Conservation (phyloP, 176 grass and related monocot species). For the Bothriochloa decipiens region DNA sequence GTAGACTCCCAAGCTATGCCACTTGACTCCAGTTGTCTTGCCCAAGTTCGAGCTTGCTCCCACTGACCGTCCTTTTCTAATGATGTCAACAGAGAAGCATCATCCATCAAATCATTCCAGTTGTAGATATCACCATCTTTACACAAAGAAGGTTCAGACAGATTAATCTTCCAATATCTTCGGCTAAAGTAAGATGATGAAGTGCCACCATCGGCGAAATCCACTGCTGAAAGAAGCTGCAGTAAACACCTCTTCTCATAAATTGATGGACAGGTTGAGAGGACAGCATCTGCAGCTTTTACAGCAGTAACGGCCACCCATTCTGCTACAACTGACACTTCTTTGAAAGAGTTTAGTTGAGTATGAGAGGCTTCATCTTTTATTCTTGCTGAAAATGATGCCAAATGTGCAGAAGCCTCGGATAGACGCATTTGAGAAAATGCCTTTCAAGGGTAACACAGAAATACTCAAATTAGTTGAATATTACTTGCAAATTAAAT, state of each 20-base stretch:
- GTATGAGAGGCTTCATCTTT: conserved; percentile 72
- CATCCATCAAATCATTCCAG: conserved; percentile 83
- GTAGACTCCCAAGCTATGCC: conserved; percentile 75
- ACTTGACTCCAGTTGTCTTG: conserved; percentile 78
- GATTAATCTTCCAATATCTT: conserved; percentile 92
- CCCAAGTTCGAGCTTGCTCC: conserved; percentile 95
- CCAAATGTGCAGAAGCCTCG: conserved; percentile 82
- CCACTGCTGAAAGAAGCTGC: conserved; percentile 76
- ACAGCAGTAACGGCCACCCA: conserved; percentile 83
- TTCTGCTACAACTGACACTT: conserved; percentile 64
- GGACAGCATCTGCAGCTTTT: conserved; percentile 84
- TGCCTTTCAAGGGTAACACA: conserved; percentile 60
- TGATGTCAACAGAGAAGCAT: conserved; percentile 73
- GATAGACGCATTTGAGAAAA: conserved; percentile 97
- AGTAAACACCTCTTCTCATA: conserved; percentile 92
- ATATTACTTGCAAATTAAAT: conserved; percentile 29
- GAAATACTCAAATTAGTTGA: conserved; percentile 39
- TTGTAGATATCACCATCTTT: conserved; percentile 66
- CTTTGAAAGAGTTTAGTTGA: conserved; percentile 53
- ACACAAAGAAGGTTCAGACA: conserved; percentile 67
- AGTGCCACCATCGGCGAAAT: conserved; percentile 90
- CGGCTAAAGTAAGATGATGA: conserved; percentile 75
- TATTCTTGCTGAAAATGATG: conserved; percentile 77
- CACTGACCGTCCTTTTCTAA: conserved; percentile 79
- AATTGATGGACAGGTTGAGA: conserved; percentile 80